Evolutionary conservation across 1,284 basidiomycete species (phyloP).

Genomic region (Vanrija humicola): DNA sequence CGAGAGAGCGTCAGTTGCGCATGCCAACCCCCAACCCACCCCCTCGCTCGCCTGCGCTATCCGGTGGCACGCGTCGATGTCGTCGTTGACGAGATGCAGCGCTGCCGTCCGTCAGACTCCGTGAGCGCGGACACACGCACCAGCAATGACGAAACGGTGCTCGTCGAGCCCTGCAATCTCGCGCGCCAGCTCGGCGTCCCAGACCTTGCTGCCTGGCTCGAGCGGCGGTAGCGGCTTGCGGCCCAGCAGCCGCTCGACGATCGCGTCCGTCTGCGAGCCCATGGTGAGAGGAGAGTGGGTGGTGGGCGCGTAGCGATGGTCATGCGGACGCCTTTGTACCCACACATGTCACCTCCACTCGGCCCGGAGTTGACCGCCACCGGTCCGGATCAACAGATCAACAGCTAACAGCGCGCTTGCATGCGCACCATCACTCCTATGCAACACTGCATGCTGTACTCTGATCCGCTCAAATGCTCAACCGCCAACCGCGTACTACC

Average conservation of each 20-base stretch:
- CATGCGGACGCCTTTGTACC: no score
- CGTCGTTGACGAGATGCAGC: conserved; percentile 47
- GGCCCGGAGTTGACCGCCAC: no score
- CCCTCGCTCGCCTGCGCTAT: conserved; percentile 43
- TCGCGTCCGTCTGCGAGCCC: conserved; percentile 16
- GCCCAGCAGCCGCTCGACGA: conserved; percentile 28
- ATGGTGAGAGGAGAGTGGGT: not conserved
- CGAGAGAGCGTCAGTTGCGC: not conserved
- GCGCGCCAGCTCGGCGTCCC: conserved; percentile 24
- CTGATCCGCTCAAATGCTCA: no score
- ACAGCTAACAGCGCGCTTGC: no score
- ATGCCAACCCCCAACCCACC: conserved; percentile 12
- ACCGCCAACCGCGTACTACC: not conserved
- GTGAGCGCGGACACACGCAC: conserved; percentile 15
- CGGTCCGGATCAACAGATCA: no score
- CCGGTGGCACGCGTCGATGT: conserved; percentile 41
- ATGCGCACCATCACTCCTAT: no score
- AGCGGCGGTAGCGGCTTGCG: conserved; percentile 30
- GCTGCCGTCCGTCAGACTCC: conserved; percentile 15
- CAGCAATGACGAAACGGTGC: conserved; percentile 34
- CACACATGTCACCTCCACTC: no score
- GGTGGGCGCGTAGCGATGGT: not conserved
- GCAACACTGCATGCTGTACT: no score
- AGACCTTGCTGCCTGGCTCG: conserved; percentile 33
- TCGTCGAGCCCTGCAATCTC: conserved; percentile 29